phyloP scores from a whole-genome alignment of 805 yeast genomes.

The Cyberlindnera galapagoensis region DNA sequence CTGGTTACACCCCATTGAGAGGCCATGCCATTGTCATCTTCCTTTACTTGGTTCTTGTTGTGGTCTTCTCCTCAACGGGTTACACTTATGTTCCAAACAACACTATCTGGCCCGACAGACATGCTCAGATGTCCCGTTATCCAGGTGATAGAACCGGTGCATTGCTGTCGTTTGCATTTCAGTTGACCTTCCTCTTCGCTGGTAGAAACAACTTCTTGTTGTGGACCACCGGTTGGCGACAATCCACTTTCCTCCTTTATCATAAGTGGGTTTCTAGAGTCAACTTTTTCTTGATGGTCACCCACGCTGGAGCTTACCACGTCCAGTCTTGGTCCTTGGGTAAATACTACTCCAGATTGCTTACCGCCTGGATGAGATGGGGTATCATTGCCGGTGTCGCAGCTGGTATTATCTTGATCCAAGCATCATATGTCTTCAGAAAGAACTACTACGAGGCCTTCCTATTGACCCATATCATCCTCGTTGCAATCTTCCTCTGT shows the following conservation, averaged over 20 bases:
- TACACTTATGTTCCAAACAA: slow-evolving; percentile 13
- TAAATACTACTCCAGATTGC: slow-evolving; percentile 8
- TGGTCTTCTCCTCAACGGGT: slow-evolving; percentile 14
- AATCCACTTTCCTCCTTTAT: slow-evolving; percentile 52
- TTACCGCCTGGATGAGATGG: slow-evolving; percentile 14
- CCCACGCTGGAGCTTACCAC: slow-evolving; percentile 19
- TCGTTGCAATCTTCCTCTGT: slow-evolving; percentile 46
- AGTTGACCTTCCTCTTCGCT: slow-evolving; percentile 53
- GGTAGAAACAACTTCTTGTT: slow-evolving; percentile 68
- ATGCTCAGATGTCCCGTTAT: slow-evolving; percentile 21
- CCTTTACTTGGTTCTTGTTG: slow-evolving; percentile 25
- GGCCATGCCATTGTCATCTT: slow-evolving; percentile 26
- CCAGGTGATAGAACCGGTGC: slow-evolving; percentile 24
- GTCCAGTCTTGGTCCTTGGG: slow-evolving; percentile 15
- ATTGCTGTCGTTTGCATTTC: slow-evolving; percentile 32
- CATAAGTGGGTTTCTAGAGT: slow-evolving; percentile 62
- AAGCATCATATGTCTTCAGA: slow-evolving; percentile 39
- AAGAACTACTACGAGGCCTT: slow-evolving; percentile 54
- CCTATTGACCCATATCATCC: slow-evolving; percentile 44
- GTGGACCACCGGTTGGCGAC: slow-evolving; percentile 58
- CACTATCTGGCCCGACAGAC: slow-evolving; percentile 15
- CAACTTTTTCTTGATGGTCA: slow-evolving; percentile 24
- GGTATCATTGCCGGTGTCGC: slow-evolving; percentile 17
- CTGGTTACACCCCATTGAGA: slow-evolving; percentile 23
- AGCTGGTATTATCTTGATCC: slow-evolving; percentile 7